Conservation (phyloP, 2,329 filamentous ascomycete genomes). For the Colletotrichum destructivum region DNA sequence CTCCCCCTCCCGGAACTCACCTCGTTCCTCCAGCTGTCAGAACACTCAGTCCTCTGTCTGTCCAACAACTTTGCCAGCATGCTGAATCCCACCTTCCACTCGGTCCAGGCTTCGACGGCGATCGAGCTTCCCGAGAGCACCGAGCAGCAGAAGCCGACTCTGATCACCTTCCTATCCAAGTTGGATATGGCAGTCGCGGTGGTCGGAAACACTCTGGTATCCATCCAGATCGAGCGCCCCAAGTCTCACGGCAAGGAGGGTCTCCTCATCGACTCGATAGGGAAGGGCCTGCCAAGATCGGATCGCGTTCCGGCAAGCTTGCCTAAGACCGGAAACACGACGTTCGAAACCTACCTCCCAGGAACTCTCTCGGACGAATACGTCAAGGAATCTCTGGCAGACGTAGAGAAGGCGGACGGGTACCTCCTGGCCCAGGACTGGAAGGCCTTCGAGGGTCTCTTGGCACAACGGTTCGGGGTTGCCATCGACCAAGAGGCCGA, state of each 20-base stretch:
- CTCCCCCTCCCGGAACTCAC: slow-evolving; percentile 66
- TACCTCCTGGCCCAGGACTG: slow-evolving; percentile 63
- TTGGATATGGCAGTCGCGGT: slow-evolving; percentile 77
- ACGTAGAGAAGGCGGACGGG: slow-evolving; percentile 64
- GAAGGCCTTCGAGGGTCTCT: slow-evolving; percentile 63
- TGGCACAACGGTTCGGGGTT: slow-evolving; percentile 62
- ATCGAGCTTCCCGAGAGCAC: slow-evolving; percentile 59
- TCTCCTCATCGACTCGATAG: slow-evolving; percentile 81
- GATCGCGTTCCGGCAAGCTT: slow-evolving; percentile 31
- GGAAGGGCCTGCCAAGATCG: slow-evolving; percentile 65
- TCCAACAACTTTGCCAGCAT: slow-evolving; percentile 70
- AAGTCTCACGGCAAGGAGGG: slow-evolving; percentile 71
- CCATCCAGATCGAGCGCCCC: slow-evolving; percentile 77
- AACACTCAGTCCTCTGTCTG: slow-evolving; percentile 75
- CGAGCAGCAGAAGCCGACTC: slow-evolving; percentile 53
- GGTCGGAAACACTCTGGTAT: slow-evolving; percentile 74
- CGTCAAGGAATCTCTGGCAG: slow-evolving; percentile 60
- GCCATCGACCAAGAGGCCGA: slow-evolving; percentile 43
- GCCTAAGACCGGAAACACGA: slow-evolving; percentile 33
- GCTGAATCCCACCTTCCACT: slow-evolving; percentile 79
- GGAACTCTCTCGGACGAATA: slow-evolving; percentile 68
- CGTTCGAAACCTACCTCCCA: slow-evolving; percentile 56
- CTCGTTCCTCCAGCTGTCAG: slow-evolving; percentile 78
- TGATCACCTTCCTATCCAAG: slow-evolving; percentile 76
- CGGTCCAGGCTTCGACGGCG: slow-evolving; percentile 66